A percentile compares a stretch with the other conserved stretches of the same genome.
These are phyloP conservation scores for Geotrichum histeridarum DNA, from an alignment of 1,139 yeast genomes.

Conservation along the genomic window DNA sequence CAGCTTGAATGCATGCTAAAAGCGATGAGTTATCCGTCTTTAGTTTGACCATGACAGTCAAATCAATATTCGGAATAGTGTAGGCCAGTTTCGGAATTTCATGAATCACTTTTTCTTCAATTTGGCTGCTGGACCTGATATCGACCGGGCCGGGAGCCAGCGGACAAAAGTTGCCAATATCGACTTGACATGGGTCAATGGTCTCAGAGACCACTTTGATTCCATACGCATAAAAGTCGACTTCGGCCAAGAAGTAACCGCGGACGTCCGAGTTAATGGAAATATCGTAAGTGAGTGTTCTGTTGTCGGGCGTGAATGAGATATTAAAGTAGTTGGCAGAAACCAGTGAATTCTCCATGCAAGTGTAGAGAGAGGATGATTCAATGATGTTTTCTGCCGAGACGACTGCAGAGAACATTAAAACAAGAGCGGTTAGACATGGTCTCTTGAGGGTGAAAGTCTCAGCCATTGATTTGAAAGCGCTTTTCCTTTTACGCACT, in stretches of 20 bases:
- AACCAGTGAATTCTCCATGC: slow-evolving; percentile 85
- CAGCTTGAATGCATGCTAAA: slow-evolving; percentile 88
- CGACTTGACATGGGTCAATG: slow-evolving; percentile 61
- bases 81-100: slow-evolving; percentile 79
- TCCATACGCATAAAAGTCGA: slow-evolving; percentile 78
- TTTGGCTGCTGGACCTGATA: slow-evolving; percentile 49
- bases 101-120: slow-evolving; percentile 44
- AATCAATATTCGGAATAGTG: slow-evolving; percentile 91
- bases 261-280: slow-evolving; percentile 73
- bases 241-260: slow-evolving; percentile 66
- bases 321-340: slow-evolving; percentile 81
- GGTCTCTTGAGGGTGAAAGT: not conserved
- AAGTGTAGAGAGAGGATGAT: slow-evolving; percentile 65
- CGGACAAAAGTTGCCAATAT: slow-evolving; percentile 62
- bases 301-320: slow-evolving; percentile 60
- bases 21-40: slow-evolving; percentile 37
- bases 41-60: slow-evolving; percentile 71
- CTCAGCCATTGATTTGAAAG: too few species aligned
- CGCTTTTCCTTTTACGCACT: too few species aligned
- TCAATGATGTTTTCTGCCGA: slow-evolving; percentile 27
- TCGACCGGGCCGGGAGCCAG: slow-evolving; percentile 81
- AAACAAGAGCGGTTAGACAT: not conserved
- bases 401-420: not conserved
- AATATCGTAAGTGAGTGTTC: slow-evolving; percentile 60
- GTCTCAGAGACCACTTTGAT: slow-evolving; percentile 53